Conservation (phyloP, 2,329 filamentous ascomycete species). For the Shiraia sp. region DNA sequence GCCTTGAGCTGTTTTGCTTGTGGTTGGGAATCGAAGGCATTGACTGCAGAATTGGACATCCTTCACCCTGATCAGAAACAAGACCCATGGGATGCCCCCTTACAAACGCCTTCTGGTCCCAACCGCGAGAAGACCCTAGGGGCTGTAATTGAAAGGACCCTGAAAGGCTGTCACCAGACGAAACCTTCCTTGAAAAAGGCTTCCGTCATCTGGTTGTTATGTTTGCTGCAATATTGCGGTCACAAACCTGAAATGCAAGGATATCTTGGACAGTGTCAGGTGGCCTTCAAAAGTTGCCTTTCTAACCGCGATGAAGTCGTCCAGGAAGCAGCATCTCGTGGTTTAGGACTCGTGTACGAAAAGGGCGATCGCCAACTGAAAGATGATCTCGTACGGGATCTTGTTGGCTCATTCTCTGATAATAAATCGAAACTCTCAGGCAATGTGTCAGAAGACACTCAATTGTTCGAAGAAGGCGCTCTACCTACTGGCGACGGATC, state of each 20-base stretch:
- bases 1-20: constrained; percentile 77
- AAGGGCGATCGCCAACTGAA: constrained; percentile 81
- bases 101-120: constrained; percentile 36
- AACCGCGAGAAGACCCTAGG: constrained; percentile 50
- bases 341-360: constrained; percentile 90
- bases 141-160: constrained; percentile 69
- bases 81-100: constrained; percentile 34
- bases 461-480: constrained; percentile 89
- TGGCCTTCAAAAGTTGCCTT: constrained; percentile 84
- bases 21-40: constrained; percentile 81
- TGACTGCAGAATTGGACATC: constrained; percentile 77
- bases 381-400: constrained; percentile 80
- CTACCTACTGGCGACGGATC: constrained; percentile 89
- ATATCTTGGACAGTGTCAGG: constrained; percentile 77
- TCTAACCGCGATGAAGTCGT: constrained; percentile 90
- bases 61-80: constrained; percentile 54
- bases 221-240: constrained; percentile 86
- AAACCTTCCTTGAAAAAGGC: constrained; percentile 91
- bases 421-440: constrained; percentile 68
- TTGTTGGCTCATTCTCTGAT: constrained; percentile 85
- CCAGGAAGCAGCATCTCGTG: constrained; percentile 91
- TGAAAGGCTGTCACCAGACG: constrained; percentile 77
- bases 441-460: constrained; percentile 86
- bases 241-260: constrained; percentile 74
- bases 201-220: constrained; percentile 93